Percentiles rank a stretch among this genome's conserved stretches.
These are phyloP conservation scores for Boletus speciosus DNA, from an alignment of 768 basidiomycete species.

Conservation along the genomic window DNA sequence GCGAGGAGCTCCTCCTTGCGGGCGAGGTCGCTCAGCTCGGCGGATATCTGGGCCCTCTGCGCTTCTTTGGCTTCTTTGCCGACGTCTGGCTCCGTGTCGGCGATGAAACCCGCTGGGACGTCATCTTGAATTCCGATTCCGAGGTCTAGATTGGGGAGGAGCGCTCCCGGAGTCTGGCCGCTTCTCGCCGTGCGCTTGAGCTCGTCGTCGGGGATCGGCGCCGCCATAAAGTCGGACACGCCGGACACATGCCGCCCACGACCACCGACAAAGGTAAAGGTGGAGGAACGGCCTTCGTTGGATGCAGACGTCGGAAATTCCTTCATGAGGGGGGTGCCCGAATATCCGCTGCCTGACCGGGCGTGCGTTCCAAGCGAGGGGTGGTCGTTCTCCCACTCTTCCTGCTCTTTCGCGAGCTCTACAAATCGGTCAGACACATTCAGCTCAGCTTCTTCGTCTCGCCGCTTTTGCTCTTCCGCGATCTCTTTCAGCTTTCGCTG, in stretches of 20 bases:
- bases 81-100: constrained; percentile 36
- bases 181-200: constrained; percentile 47
- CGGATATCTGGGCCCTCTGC: constrained; percentile 36
- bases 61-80: constrained; percentile 30
- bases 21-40: constrained; percentile 51
- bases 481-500: constrained; percentile 79
- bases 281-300: constrained; percentile 39
- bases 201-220: constrained; percentile 61
- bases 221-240: constrained; percentile 70
- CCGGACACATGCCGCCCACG: constrained; percentile 63
- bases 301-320: constrained; percentile 53
- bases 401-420: constrained; percentile 62
- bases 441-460: constrained; percentile 72
- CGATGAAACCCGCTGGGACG: constrained; percentile 68
- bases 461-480: constrained; percentile 64
- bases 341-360: constrained; percentile 60
- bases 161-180: constrained; percentile 48
- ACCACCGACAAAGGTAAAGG: constrained; percentile 48
- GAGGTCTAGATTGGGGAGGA: constrained; percentile 69
- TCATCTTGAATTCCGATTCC: constrained; percentile 72
- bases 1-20: constrained; percentile 68
- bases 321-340: constrained; percentile 64
- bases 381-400: constrained; percentile 87
- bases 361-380: constrained; percentile 59
- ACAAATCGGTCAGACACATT: constrained; percentile 69